Evolutionary conservation across 495 filamentous ascomycete species (phyloP).

Genomic region (Penicillium steckii): DNA sequence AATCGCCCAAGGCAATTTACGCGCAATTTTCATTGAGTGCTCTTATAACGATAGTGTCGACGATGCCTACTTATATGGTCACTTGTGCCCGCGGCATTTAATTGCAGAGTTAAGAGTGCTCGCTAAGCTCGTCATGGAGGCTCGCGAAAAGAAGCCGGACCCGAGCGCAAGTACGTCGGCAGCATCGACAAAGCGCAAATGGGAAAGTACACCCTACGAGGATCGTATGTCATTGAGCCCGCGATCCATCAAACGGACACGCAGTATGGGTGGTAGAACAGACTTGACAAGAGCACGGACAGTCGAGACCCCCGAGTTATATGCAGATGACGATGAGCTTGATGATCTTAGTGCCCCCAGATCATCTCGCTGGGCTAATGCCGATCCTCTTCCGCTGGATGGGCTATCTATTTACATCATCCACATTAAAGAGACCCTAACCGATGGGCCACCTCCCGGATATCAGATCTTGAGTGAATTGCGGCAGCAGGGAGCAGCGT

Average conservation of each 20-base stretch:
- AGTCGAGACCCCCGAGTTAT: conserved; percentile 6
- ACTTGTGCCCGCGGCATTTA: conserved; percentile 80
- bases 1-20: conserved; percentile 63
- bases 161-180: too few species aligned
- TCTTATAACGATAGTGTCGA: conserved; percentile 77
- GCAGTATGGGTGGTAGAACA: neutral
- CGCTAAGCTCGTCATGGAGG: conserved; percentile 58
- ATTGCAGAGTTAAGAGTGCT: conserved; percentile 71
- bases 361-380: conserved; percentile 20
- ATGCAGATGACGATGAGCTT: conserved; percentile 12
- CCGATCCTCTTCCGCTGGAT: conserved; percentile 39
- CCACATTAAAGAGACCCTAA: conserved; percentile 75
- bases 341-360: conserved; percentile 8
- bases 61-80: conserved; percentile 78
- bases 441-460: conserved; percentile 59
- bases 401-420: conserved; percentile 71
- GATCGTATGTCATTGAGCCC: conserved; percentile 20
- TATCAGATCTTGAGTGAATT: conserved; percentile 71
- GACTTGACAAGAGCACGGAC: neutral
- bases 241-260: conserved; percentile 18
- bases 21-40: conserved; percentile 91
- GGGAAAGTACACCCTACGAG: neutral
- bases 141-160: conserved; percentile 9
- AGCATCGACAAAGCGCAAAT: conserved; percentile 33
- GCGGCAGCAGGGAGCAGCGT: conserved; percentile 54